These are phyloP conservation scores for Fusarium bulbicola DNA, from an alignment of 2,329 filamentous ascomycete species.

Conservation along the genomic window DNA sequence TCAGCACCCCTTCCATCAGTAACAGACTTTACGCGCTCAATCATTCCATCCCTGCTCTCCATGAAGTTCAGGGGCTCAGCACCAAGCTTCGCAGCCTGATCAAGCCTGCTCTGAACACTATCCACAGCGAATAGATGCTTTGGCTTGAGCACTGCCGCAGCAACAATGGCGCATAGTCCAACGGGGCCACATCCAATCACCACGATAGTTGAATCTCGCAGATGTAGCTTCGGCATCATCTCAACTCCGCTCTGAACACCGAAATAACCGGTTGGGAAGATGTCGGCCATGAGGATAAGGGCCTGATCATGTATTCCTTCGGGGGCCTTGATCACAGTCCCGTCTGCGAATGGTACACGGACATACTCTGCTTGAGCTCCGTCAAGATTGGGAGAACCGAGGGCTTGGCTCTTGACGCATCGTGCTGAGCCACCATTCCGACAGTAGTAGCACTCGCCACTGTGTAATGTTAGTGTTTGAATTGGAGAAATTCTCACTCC, in stretches of 20 bases:
- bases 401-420: constrained; percentile 74
- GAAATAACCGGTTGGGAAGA: constrained; percentile 88
- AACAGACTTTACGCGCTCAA: constrained; percentile 74
- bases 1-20: constrained; percentile 86
- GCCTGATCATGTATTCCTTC: constrained; percentile 74
- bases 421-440: constrained; percentile 78
- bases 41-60: constrained; percentile 70
- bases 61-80: constrained; percentile 86
- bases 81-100: constrained; percentile 76
- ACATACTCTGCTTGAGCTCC: constrained; percentile 86
- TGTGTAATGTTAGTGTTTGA: not conserved
- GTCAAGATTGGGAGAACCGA: constrained; percentile 75
- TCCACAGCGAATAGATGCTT: constrained; percentile 83
- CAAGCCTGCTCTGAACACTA: constrained; percentile 76
- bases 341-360: constrained; percentile 81
- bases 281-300: constrained; percentile 89
- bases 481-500: accelerated
- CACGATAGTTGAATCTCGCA: constrained; percentile 70
- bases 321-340: constrained; percentile 76
- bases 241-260: constrained; percentile 82
- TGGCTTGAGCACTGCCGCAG: constrained; percentile 76
- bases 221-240: constrained; percentile 54
- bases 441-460: constrained; percentile 82
- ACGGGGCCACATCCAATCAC: constrained; percentile 87
- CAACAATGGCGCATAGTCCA: constrained; percentile 83